These are phyloP conservation scores for Gymnopus androsaceus DNA, from an alignment of 1,284 basidiomycete genomes.

Conservation along the genomic window DNA sequence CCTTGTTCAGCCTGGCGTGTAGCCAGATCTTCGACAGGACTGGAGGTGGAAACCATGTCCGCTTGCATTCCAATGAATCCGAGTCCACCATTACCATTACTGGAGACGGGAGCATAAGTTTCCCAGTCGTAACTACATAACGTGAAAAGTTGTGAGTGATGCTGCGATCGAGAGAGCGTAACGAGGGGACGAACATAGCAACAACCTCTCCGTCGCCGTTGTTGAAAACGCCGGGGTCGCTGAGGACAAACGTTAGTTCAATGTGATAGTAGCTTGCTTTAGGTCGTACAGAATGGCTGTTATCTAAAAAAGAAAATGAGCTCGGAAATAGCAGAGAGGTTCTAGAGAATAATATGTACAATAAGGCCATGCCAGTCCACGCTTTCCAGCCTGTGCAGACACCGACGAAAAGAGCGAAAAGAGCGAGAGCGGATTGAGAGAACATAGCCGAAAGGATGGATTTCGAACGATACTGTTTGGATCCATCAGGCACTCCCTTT, in stretches of 20 bases:
- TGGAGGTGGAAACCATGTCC: conserved; percentile 37
- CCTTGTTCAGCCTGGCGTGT: conserved; percentile 31
- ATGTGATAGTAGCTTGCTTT: neutral
- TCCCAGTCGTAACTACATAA: conserved; percentile 38
- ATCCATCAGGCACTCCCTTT: neutral
- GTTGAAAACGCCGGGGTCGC: conserved; percentile 32
- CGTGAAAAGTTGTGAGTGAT: neutral
- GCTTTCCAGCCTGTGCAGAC: conserved; percentile 18
- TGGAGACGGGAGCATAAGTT: conserved; percentile 32
- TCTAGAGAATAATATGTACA: conserved; percentile 12
- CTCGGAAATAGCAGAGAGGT: neutral
- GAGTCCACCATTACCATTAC: conserved; percentile 32
- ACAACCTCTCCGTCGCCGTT: conserved; percentile 31
- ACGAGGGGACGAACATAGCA: conserved; percentile 28
- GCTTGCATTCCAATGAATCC: conserved; percentile 44
- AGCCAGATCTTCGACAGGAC: conserved; percentile 33
- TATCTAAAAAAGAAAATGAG: conserved; percentile 10
- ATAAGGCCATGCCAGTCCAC: conserved; percentile 21
- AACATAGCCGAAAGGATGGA: neutral
- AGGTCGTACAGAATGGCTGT: conserved; percentile 14
- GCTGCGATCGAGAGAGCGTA: neutral
- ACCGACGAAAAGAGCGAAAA: conserved; percentile 11
- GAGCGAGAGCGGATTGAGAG: conserved; percentile 2
- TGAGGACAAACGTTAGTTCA: conserved; percentile 11
- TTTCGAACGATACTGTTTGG: neutral